Evolutionary conservation across 2,329 filamentous ascomycete species (phyloP).

Genomic region (Graphilbum sp.): DNA sequence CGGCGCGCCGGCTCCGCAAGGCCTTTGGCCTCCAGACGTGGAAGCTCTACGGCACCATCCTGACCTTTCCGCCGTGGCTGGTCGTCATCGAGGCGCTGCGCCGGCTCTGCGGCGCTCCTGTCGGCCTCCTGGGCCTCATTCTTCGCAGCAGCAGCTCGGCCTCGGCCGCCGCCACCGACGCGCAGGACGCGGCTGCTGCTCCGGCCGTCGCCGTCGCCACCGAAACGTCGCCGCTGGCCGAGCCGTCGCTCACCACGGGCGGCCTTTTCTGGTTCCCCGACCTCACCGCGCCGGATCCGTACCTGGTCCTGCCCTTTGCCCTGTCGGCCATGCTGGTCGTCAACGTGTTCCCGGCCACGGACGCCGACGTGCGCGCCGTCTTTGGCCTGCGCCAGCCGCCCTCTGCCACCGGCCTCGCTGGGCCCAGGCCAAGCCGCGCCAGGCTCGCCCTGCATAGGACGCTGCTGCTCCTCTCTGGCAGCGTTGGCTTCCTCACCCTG

Average conservation of each 20-base stretch:
- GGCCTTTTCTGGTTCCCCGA: slow-evolving; percentile 40
- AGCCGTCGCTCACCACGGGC: slow-evolving; percentile 26
- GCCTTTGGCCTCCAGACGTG: slow-evolving; percentile 28
- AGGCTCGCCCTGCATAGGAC: slow-evolving; percentile 12
- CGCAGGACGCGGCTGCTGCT: slow-evolving; percentile 3
- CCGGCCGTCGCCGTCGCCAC: slow-evolving; percentile 1
- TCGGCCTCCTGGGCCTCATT: slow-evolving; percentile 20
- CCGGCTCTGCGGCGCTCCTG: slow-evolving; percentile 25
- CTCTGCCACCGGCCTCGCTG: too few species aligned
- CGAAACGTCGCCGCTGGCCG: background rate
- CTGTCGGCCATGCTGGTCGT: slow-evolving; percentile 19
- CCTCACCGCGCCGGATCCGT: slow-evolving; percentile 34
- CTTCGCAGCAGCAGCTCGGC: slow-evolving; percentile 7
- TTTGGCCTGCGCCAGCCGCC: too few species aligned
- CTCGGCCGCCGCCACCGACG: too few species aligned
- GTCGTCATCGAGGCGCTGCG: slow-evolving; percentile 32
- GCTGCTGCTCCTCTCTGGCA: slow-evolving; percentile 15
- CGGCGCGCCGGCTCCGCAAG: slow-evolving; percentile 11
- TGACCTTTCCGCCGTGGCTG: slow-evolving; percentile 31
- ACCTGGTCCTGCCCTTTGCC: slow-evolving; percentile 27
- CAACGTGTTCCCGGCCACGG: slow-evolving; percentile 18
- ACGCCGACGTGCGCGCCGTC: slow-evolving; percentile 10
- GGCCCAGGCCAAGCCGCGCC: background rate
- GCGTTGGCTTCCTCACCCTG: slow-evolving; percentile 20
- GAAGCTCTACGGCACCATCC: slow-evolving; percentile 24